Base-by-base conservation (phyloP, 495 filamentous ascomycete species). In the Lophiotrema nucula region DNA sequence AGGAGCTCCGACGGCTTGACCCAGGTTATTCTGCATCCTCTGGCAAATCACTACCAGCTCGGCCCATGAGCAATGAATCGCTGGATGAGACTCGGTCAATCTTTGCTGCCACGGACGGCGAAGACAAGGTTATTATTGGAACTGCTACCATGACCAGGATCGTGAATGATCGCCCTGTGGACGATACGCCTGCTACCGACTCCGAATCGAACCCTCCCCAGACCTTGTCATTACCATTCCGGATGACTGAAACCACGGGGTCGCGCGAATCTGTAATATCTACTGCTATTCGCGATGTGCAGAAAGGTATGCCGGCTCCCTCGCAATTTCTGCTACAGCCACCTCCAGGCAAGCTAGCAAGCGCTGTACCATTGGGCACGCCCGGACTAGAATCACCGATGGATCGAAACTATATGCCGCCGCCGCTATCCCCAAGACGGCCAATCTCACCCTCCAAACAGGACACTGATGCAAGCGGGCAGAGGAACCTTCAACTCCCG, bases 1-100 rank as follows among this genome's bases (percentile, higher is more conserved):
- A 81, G 26, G 92, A 98, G 65, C 79, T 98, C 13, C 81, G 84
- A 65, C 81, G 82, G 23, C 77, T 90, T 63, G 81, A 87, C 25
- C 79, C 84, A 10, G 72, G 77, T 15, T 77, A 83, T 49, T 72
- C 79, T 37, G 56, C 72, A 44, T 65, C 76, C 31, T 80, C 83
- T 58, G 80, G 79, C 25, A 92, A 90, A 66, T 86, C 85, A 27
- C 75, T 96, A 15, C 92, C 92, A 12, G 79, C 84, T 33, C 79
- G 90, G 25, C 93, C 93, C 10, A 79, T 85, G 47, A 89, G 86
- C 65, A 81, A 83, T 67, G 84, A 70, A 60, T 62, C 65, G 24
- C 41, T 60, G 22, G 42, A 54, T 43, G 56, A 62, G 58, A 25
- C 24, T 10, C 55, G 56, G 4, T 64, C 61, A 12, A 60, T 63